Conservation (phyloP, 768 basidiomycete genomes). For the Lyophyllum decastes region DNA sequence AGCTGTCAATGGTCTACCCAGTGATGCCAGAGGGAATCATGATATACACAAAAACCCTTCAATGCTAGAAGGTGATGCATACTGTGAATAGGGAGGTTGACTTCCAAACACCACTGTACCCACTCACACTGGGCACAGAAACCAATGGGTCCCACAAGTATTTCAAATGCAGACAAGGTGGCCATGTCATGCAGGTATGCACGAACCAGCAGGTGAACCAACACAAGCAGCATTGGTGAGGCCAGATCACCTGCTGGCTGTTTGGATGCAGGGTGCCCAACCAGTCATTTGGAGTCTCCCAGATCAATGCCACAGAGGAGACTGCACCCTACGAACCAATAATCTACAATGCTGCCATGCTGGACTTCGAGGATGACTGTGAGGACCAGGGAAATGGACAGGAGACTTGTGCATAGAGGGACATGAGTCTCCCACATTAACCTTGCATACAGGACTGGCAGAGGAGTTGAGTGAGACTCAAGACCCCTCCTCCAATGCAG, state of each 20-base stretch:
- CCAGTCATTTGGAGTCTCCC: background rate
- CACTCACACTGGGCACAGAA: background rate
- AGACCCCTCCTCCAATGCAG: too few species aligned
- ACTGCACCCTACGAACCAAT: background rate
- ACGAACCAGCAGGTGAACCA: background rate
- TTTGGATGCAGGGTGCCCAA: background rate
- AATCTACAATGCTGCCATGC: background rate
- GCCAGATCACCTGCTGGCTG: background rate
- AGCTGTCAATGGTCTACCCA: background rate
- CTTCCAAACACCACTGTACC: background rate
- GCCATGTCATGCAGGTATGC: background rate
- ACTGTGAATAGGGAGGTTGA: too few species aligned
- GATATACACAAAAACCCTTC: too few species aligned
- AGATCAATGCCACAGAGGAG: background rate
- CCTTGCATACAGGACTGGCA: background rate
- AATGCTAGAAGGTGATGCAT: background rate
- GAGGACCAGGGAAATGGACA: background rate
- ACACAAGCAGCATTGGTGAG: background rate
- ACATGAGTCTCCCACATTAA: too few species aligned
- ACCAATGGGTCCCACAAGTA: background rate
- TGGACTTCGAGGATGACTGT: background rate
- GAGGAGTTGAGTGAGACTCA: background rate
- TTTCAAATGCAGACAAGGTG: background rate
- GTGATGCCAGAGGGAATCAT: background rate
- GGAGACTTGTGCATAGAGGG: too few species aligned